Conservation (phyloP, 2,329 filamentous ascomycete species). For the Fusarium piperis region DNA sequence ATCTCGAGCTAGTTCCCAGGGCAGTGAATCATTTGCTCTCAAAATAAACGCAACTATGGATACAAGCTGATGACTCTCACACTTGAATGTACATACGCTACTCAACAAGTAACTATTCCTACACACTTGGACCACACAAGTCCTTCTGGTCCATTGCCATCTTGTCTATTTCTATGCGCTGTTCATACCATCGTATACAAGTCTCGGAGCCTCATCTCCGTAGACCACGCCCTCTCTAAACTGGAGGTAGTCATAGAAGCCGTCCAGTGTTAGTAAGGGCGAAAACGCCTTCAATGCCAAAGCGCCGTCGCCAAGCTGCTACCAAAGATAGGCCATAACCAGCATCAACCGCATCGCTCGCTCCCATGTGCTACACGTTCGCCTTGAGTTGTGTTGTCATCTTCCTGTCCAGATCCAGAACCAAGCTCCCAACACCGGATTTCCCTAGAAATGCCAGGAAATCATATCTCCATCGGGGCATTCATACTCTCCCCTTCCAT, state of each 20-base stretch:
- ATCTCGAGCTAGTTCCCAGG: background rate
- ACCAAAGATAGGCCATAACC: conserved; percentile 17
- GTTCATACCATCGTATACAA: conserved; percentile 35
- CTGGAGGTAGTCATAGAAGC: conserved; percentile 1
- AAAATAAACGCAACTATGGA: background rate
- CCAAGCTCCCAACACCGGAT: conserved; percentile 7
- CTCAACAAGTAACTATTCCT: background rate
- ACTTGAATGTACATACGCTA: background rate
- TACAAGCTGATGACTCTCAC: too few species aligned
- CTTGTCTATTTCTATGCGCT: conserved; percentile 39
- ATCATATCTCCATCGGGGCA: background rate
- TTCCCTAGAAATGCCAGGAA: conserved; percentile 27
- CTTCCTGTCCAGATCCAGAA: conserved; percentile 24
- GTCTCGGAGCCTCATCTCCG: conserved; percentile 27
- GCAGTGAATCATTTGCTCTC: background rate
- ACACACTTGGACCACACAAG: background rate
- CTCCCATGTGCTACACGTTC: conserved; percentile 19
- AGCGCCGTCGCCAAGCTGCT: conserved; percentile 6
- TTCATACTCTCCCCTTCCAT: background rate
- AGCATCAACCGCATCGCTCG: conserved; percentile 19
- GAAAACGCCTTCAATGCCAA: conserved; percentile 25
- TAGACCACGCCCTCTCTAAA: conserved; percentile 11
- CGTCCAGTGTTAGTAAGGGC: conserved; percentile 2
- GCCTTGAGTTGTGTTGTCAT: background rate
- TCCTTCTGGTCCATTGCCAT: conserved; percentile 1